Conservation (phyloP, 345 rosid species). For the Ceriops decandra region DNA sequence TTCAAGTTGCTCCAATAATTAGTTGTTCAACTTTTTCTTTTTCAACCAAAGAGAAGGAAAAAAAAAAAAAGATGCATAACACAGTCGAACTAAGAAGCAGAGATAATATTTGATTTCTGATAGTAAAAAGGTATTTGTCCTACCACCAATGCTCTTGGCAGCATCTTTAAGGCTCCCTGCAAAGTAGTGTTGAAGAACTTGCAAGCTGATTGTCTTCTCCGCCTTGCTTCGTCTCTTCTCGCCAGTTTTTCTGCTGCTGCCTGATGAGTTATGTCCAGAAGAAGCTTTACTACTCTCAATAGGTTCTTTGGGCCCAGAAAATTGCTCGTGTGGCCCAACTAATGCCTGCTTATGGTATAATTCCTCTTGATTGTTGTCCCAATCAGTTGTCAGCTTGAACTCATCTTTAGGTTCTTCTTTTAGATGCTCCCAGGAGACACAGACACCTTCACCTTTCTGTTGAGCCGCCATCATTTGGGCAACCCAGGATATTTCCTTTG, state of each 20-base stretch:
- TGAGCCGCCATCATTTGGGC: constrained; percentile 53
- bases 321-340: constrained; percentile 34
- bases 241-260: constrained; percentile 45
- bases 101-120: constrained; percentile 15
- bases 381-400: constrained; percentile 42
- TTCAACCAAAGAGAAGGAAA: not conserved
- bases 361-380: constrained; percentile 39
- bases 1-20: not conserved
- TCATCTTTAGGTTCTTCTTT: constrained; percentile 54
- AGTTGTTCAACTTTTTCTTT: not conserved
- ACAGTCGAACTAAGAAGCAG: not conserved
- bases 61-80: not conserved
- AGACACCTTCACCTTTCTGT: constrained; percentile 54
- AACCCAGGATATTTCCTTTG: constrained; percentile 56
- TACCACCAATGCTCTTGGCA: constrained; percentile 92
- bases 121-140: constrained; percentile 25
- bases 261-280: constrained; percentile 28
- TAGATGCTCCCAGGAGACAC: constrained; percentile 56
- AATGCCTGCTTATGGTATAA: constrained; percentile 28
- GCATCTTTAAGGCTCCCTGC: constrained; percentile 98
- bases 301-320: constrained; percentile 31
- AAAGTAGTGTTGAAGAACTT: constrained; percentile 78
- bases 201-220: constrained; percentile 83
- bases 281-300: constrained; percentile 27
- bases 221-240: constrained; percentile 65